These are phyloP conservation scores for Kwoniella bestiolae DNA, from an alignment of 768 basidiomycete species.

Conservation along the genomic window DNA sequence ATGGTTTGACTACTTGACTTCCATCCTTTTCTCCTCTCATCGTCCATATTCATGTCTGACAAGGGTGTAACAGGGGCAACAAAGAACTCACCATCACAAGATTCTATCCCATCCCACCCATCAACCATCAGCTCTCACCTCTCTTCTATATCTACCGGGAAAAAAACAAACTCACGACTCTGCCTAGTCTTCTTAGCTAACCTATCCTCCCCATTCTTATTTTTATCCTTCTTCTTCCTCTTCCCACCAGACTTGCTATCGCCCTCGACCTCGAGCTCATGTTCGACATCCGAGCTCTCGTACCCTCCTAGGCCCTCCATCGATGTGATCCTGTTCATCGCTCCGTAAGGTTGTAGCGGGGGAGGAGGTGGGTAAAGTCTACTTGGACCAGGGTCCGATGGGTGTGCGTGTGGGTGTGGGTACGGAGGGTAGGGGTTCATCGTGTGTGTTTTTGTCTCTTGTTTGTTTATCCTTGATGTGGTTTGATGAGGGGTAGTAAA, in stretches of 20 bases:
- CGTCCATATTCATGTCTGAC: not conserved
- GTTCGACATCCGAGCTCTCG: conserved; percentile 7
- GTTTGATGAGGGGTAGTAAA: too few relatives aligned
- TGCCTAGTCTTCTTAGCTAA: conserved; percentile 44
- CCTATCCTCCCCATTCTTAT: not conserved
- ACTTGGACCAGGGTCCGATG: too few relatives aligned
- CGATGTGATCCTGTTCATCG: not conserved
- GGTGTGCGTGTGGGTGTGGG: too few relatives aligned
- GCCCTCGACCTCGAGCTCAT: too few relatives aligned
- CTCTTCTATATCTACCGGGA: conserved; percentile 8
- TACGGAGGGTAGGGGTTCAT: too few relatives aligned
- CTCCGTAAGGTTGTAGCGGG: too few relatives aligned
- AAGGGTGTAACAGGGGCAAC: not conserved
- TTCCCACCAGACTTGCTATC: not conserved
- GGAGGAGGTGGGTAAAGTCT: not conserved
- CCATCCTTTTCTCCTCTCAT: too few relatives aligned
- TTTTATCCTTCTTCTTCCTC: conserved; percentile 7
- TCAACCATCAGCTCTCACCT: not conserved
- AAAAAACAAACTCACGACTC: conserved; percentile 39
- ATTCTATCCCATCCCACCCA: conserved; percentile 27
- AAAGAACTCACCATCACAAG: conserved; percentile 50
- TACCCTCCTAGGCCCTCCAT: not conserved
- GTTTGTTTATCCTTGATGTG: too few relatives aligned
- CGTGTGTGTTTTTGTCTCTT: too few relatives aligned
- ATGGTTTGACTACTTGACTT: too few relatives aligned